Conservation (phyloP, 176 grass and related monocot genomes). For the Ensete glaucum region DNA sequence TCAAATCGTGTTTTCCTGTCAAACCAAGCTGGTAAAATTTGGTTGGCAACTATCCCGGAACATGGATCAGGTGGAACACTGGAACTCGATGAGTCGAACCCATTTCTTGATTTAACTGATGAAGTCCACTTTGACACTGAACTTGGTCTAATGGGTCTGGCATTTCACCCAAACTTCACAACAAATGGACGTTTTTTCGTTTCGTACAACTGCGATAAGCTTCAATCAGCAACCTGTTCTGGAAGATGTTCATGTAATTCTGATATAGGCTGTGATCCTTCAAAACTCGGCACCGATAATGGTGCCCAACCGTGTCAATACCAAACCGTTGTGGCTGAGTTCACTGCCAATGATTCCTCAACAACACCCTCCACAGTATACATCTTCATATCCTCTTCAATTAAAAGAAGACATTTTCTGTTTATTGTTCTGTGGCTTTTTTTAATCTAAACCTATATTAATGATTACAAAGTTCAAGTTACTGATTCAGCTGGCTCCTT, state of each 20-base stretch:
- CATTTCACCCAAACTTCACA: conserved; percentile 73
- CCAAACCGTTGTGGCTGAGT: conserved; percentile 67
- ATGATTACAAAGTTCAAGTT: background rate
- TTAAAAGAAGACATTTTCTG: background rate
- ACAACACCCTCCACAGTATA: conserved; percentile 47
- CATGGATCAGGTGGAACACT: conserved; percentile 54
- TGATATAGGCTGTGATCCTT: conserved; percentile 73
- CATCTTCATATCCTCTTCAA: conserved; percentile 13
- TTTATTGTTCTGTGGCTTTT: background rate
- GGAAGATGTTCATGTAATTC: conserved; percentile 93
- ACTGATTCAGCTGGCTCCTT: background rate
- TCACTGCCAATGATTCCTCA: conserved; percentile 54
- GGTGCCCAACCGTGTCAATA: conserved; percentile 76
- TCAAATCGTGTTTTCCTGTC: conserved; percentile 84
- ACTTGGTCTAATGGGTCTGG: conserved; percentile 79
- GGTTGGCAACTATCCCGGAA: conserved; percentile 65
- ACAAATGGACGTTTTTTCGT: conserved; percentile 85
- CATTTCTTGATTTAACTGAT: conserved; percentile 90
- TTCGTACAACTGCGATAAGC: conserved; percentile 82
- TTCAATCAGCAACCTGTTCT: conserved; percentile 52
- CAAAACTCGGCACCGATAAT: conserved; percentile 46
- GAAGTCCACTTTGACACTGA: conserved; percentile 59
- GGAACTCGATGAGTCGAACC: conserved; percentile 44
- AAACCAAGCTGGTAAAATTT: conserved; percentile 78
- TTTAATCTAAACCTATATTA: background rate